These are phyloP conservation scores for Pisolithus tinctorius DNA, from an alignment of 768 basidiomycete genomes.

Conservation along the genomic window DNA sequence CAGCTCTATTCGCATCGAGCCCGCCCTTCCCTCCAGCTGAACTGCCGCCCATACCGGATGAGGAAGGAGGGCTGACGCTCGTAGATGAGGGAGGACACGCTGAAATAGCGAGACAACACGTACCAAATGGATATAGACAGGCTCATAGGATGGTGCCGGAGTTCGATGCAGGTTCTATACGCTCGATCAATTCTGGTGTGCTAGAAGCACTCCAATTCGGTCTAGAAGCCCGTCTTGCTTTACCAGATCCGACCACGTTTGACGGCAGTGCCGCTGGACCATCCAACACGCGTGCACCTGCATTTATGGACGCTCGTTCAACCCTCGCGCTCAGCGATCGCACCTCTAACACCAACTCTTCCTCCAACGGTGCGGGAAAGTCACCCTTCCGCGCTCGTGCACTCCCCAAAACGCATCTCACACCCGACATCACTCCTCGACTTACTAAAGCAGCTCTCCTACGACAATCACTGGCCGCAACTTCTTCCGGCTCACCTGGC, in stretches of 20 bases:
- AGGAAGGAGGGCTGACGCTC: slow-evolving; percentile 22
- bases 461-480: slow-evolving; percentile 47
- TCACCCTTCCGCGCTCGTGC: slow-evolving; percentile 58
- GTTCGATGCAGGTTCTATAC: slow-evolving; percentile 30
- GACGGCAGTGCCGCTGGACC: slow-evolving; percentile 7
- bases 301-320: slow-evolving; percentile 16
- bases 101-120: too few species aligned
- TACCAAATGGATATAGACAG: too few species aligned
- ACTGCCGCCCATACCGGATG: slow-evolving; percentile 36
- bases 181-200: slow-evolving; percentile 41
- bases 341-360: slow-evolving; percentile 25
- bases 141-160: slow-evolving; percentile 2
- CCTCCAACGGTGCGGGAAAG: slow-evolving; percentile 33
- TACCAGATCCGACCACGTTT: slow-evolving; percentile 24
- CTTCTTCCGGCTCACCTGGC: slow-evolving; percentile 28
- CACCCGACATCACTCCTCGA: slow-evolving; percentile 71
- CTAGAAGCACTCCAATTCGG: slow-evolving; percentile 37
- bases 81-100: too few species aligned
- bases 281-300: slow-evolving; percentile 9
- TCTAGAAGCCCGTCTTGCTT: slow-evolving; percentile 42
- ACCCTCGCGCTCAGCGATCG: slow-evolving; percentile 25
- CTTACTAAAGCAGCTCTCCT: slow-evolving; percentile 70
- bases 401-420: slow-evolving; percentile 51
- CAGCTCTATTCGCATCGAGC: slow-evolving; percentile 72
- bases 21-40: slow-evolving; percentile 71